Evolutionary conservation across 345 rosid genomes (phyloP).

Genomic region (Euphorbia peplus): DNA sequence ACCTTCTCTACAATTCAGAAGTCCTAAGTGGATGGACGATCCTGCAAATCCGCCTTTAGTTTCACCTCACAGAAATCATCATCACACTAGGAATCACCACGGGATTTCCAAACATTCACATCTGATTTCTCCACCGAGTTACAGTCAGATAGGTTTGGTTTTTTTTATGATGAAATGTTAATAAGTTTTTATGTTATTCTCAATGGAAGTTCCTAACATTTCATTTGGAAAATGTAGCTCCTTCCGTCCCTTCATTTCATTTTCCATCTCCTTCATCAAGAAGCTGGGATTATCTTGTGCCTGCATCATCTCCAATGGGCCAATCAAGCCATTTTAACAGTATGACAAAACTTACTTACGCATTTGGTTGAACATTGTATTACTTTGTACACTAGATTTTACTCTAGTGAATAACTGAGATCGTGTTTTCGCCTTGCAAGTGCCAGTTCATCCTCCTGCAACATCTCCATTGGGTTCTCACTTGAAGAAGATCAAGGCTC

Average conservation of each 20-base stretch:
- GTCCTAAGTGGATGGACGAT: conserved; percentile 28
- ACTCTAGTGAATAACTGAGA: background rate
- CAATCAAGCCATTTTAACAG: conserved; percentile 24
- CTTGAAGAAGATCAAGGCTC: conserved; percentile 39
- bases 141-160: conserved; percentile 31
- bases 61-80: conserved; percentile 29
- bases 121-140: conserved; percentile 21
- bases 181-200: background rate
- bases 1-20: conserved; percentile 34
- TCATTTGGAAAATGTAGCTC: conserved; percentile 24
- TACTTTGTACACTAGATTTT: no score
- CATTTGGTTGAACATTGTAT: conserved; percentile 11
- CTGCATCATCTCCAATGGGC: conserved; percentile 32
- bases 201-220: background rate
- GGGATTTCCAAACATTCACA: conserved; percentile 31
- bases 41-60: conserved; percentile 34
- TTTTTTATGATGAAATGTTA: background rate
- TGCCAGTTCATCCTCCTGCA: conserved; percentile 38
- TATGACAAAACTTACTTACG: conserved; percentile 24
- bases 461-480: conserved; percentile 39
- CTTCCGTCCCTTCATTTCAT: conserved; percentile 29
- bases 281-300: conserved; percentile 32
- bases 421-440: conserved; percentile 25
- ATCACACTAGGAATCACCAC: conserved; percentile 24
- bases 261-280: conserved; percentile 27